Percentiles rank a stretch among this genome's conserved stretches.
phyloP scores from a whole-genome alignment of 2,329 filamentous ascomycete species.

The Hymenoscyphus occultus region DNA sequence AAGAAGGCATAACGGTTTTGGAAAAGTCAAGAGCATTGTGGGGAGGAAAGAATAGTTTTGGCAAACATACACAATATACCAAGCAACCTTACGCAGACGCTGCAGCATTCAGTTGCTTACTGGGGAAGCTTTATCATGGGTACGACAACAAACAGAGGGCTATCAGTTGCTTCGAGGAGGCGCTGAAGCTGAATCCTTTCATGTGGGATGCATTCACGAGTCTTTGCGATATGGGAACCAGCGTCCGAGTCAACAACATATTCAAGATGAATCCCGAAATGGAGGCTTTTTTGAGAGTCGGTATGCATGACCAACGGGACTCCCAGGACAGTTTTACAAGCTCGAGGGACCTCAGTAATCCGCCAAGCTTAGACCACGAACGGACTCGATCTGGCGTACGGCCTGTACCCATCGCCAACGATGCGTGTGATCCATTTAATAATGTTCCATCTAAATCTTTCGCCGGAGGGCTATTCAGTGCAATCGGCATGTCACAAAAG shows the following conservation, averaged over 20 bases:
- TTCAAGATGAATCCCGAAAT: conserved; percentile 73
- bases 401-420: conserved; percentile 28
- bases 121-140: conserved; percentile 82
- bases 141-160: conserved; percentile 82
- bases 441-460: conserved; percentile 31
- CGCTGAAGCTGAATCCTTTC: conserved; percentile 86
- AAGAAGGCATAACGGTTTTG: conserved; percentile 77
- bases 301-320: conserved; percentile 25
- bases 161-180: conserved; percentile 80
- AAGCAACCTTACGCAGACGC: conserved; percentile 78
- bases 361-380: conserved; percentile 25
- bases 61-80: conserved; percentile 75
- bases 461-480: conserved; percentile 34
- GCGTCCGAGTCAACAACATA: conserved; percentile 78
- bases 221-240: conserved; percentile 82
- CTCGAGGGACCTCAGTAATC: conserved; percentile 17
- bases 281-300: conserved; percentile 45
- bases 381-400: conserved; percentile 28
- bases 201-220: conserved; percentile 97
- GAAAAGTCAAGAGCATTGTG: conserved; percentile 79
- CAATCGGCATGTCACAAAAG: conserved; percentile 34
- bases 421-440: conserved; percentile 37
- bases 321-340: conserved; percentile 21
- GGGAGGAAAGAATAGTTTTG: conserved; percentile 72
- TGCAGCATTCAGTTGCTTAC: conserved; percentile 74